phyloP scores from a whole-genome alignment of 208 protist species.

The Balamuthia mandrillaris region DNA sequence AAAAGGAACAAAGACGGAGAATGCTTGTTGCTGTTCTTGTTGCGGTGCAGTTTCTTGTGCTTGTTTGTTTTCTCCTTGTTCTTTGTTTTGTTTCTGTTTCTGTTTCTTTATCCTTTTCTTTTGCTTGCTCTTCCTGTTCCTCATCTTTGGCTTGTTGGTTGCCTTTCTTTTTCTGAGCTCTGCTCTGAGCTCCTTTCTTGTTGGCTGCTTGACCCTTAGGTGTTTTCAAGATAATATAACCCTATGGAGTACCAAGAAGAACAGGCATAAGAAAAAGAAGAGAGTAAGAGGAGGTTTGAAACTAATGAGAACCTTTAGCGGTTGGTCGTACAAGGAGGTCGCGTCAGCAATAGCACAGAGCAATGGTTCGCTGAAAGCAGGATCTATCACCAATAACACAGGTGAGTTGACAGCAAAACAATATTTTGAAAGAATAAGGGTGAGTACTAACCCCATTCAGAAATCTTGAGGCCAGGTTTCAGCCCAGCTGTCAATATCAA shows the following conservation, averaged over 20 bases:
- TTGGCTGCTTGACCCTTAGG: no score
- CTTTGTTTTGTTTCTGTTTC: no score
- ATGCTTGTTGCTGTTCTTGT: not conserved
- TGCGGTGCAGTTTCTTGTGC: not conserved
- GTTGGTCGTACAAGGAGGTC: not conserved
- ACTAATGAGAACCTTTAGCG: not conserved
- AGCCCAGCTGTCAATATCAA: constrained; percentile 64
- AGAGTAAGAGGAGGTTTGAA: not conserved
- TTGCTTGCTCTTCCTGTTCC: no score
- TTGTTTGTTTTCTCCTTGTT: no score
- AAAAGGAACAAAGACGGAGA: constrained; percentile 80
- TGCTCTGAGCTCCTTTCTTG: no score
- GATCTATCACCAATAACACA: not conserved
- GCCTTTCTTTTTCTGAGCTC: no score
- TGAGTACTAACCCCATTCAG: not conserved
- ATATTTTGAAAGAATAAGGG: not conserved
- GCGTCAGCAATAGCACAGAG: not conserved
- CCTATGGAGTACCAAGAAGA: no score
- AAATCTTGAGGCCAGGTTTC: constrained; percentile 50
- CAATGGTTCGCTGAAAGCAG: not conserved
- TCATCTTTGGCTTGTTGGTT: no score
- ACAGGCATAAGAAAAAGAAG: no score
- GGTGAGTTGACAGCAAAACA: not conserved
- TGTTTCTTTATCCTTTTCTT: no score
- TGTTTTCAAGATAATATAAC: no score